Evolutionary conservation across 148 eudicot genomes (phyloP).

Genomic region (Vaccinium macrocarpon): DNA sequence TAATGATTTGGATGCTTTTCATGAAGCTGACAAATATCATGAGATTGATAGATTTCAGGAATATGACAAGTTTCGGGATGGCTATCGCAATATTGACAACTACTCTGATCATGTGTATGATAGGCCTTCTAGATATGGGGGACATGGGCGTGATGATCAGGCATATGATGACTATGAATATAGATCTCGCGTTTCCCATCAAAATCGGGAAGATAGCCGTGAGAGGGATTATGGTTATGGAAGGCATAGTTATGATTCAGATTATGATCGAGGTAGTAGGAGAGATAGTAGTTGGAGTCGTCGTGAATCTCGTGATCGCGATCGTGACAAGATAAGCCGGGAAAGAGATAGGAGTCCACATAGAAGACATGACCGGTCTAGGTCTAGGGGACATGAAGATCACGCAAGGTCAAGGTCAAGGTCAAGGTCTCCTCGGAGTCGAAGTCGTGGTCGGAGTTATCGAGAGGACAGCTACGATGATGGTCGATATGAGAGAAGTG

Average conservation of each 20-base stretch:
- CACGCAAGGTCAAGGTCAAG: conserved; percentile 49
- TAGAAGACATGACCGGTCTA: conserved; percentile 65
- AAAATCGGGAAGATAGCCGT: conserved; percentile 64
- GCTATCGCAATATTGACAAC: conserved; percentile 28
- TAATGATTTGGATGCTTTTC: conserved; percentile 54
- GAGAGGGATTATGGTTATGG: conserved; percentile 83
- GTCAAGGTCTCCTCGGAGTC: conserved; percentile 76
- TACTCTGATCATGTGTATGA: conserved; percentile 40
- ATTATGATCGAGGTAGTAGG: conserved; percentile 71
- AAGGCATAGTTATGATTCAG: conserved; percentile 86
- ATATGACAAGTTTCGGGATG: conserved; percentile 30
- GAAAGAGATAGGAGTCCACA: conserved; percentile 72
- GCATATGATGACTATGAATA: conserved; percentile 76
- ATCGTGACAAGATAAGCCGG: conserved; percentile 51
- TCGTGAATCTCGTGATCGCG: conserved; percentile 67
- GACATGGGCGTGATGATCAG: conserved; percentile 69
- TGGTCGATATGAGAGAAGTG: conserved; percentile 59
- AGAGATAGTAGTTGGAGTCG: conserved; percentile 81
- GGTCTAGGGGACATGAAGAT: conserved; percentile 79
- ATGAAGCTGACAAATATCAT: conserved; percentile 46
- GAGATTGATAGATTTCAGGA: conserved; percentile 36
- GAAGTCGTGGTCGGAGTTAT: conserved; percentile 77
- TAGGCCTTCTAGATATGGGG: conserved; percentile 69
- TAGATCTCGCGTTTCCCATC: conserved; percentile 53
- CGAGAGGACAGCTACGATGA: conserved; percentile 84